These are phyloP conservation scores for Rhamnella rubrinervis DNA, from an alignment of 331 rosid genomes.

Conservation along the genomic window DNA sequence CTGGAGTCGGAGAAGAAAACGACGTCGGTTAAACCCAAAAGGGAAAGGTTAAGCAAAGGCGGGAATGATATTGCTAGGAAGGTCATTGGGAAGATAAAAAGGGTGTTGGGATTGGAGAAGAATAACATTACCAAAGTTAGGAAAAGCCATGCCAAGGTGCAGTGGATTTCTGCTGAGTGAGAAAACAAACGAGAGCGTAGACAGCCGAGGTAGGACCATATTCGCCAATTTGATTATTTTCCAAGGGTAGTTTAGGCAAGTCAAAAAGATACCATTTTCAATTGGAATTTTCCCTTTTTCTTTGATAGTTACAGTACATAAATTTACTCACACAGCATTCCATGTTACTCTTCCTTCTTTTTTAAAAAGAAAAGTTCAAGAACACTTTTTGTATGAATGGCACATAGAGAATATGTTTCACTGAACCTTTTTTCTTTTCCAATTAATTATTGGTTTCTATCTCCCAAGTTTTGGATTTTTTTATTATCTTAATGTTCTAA, in stretches of 20 bases:
- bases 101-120: slow-evolving; percentile 20
- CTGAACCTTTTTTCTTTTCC: too few species aligned
- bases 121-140: not conserved
- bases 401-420: too few species aligned
- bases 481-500: not conserved
- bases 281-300: not conserved
- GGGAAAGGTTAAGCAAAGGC: not conserved
- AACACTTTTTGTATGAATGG: too few species aligned
- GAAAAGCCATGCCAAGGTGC: not conserved
- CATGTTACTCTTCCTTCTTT: too few species aligned
- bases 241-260: not conserved
- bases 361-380: too few species aligned
- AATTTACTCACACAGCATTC: not conserved
- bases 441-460: too few species aligned
- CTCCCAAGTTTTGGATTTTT: not conserved
- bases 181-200: not conserved
- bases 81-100: slow-evolving; percentile 12
- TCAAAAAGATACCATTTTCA: too few species aligned
- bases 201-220: not conserved
- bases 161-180: not conserved
- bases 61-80: slow-evolving; percentile 11
- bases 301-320: not conserved
- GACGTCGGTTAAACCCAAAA: not conserved
- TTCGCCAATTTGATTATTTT: not conserved
- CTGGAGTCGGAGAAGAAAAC: slow-evolving; percentile 11